A percentile compares a stretch with the other conserved stretches of the same genome.
Evolutionary conservation across 2,329 filamentous ascomycete genomes (phyloP).

Genomic region (Fusarium ambrosium): DNA sequence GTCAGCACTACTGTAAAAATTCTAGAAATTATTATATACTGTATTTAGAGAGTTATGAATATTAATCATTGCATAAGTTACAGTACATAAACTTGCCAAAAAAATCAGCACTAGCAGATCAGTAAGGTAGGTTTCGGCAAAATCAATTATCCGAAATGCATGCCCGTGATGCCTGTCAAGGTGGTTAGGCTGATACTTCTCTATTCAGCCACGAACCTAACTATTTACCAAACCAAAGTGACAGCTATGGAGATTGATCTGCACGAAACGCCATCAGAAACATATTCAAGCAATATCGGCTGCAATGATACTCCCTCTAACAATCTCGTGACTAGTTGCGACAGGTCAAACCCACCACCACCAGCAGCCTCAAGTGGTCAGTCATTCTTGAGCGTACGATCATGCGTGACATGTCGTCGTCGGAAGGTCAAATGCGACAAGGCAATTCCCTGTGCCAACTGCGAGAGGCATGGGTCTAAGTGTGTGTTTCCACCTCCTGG

Average conservation of each 20-base stretch:
- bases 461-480: conserved; percentile 7
- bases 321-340: not conserved
- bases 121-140: not conserved
- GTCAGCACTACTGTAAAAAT: not conserved
- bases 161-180: not conserved
- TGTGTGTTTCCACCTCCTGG: conserved; percentile 25
- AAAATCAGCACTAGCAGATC: too few species aligned
- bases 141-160: not conserved
- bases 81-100: too few species aligned
- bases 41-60: too few species aligned
- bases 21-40: too few species aligned
- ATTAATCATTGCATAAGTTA: too few species aligned
- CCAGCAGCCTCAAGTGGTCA: not conserved
- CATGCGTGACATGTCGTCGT: conserved; percentile 22
- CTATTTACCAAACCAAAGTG: not conserved
- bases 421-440: conserved; percentile 28
- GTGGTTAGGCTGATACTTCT: not conserved
- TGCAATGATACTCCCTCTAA: not conserved
- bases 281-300: not conserved
- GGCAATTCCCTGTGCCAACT: conserved; percentile 22
- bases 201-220: not conserved
- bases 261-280: not conserved
- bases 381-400: conserved; percentile 9
- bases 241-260: not conserved
- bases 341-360: not conserved